A percentile compares a stretch with the other conserved stretches of the same genome.
Conservation (phyloP, 192 early-diverging fungal genomes). For the Geranomyces michiganensis region DNA sequence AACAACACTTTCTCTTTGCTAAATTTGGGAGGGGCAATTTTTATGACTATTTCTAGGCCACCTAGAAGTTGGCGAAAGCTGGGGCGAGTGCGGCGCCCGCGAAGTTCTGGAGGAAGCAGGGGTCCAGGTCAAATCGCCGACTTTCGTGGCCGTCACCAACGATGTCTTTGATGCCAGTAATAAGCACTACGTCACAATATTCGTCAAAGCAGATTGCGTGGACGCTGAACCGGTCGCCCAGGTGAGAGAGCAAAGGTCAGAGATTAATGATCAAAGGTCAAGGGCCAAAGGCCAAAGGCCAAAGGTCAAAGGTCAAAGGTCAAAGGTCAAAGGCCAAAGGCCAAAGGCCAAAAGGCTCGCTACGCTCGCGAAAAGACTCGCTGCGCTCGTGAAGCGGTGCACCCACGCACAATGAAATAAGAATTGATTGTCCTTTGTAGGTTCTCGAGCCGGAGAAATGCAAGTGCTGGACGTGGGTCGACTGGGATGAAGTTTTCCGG, state of each 20-base stretch:
- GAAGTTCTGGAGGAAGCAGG: slow-evolving; percentile 49
- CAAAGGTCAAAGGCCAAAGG: too few species aligned
- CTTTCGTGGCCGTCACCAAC: slow-evolving; percentile 57
- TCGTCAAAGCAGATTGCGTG: slow-evolving; percentile 44
- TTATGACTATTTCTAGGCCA: slow-evolving; percentile 35
- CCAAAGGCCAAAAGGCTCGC: too few species aligned
- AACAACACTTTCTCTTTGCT: too few species aligned
- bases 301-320: too few species aligned
- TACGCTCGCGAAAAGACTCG: too few species aligned
- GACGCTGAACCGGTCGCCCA: slow-evolving; percentile 31
- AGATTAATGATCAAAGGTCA: background rate
- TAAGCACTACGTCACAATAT: slow-evolving; percentile 63
- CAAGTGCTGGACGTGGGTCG: slow-evolving; percentile 46
- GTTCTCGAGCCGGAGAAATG: slow-evolving; percentile 53
- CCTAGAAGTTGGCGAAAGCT: slow-evolving; percentile 57
- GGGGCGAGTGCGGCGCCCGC: slow-evolving; percentile 54
- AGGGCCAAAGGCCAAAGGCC: background rate
- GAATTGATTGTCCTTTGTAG: background rate
- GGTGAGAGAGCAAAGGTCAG: background rate
- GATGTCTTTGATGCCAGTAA: slow-evolving; percentile 50
- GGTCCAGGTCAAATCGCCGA: slow-evolving; percentile 34
- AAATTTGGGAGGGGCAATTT: background rate
- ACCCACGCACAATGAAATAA: too few species aligned
- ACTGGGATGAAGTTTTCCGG: slow-evolving; percentile 10
- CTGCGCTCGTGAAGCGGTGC: too few species aligned